These are phyloP conservation scores for Musa beccarii DNA, from an alignment of 176 grass and related monocot species.

Conservation along the genomic window DNA sequence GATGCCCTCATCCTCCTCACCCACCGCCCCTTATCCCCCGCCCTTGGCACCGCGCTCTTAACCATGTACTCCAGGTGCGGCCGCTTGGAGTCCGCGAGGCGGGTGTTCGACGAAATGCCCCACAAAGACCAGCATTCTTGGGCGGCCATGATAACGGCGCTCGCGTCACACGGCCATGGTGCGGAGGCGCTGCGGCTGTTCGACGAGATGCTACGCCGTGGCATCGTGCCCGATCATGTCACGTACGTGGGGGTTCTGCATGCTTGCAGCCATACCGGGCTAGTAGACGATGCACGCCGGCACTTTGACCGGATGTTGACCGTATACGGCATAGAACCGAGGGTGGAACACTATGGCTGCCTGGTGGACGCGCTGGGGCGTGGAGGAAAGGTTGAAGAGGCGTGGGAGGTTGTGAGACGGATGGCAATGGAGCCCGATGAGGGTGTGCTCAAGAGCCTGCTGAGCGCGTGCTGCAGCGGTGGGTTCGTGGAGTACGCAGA, in stretches of 20 bases:
- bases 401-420: slow-evolving; percentile 4
- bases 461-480: slow-evolving; percentile 6
- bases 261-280: slow-evolving; percentile 23
- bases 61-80: slow-evolving; percentile 11
- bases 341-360: slow-evolving; percentile 18
- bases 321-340: slow-evolving; percentile 14
- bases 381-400: neutral
- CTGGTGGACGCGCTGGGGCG: slow-evolving; percentile 19
- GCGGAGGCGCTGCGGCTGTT: slow-evolving; percentile 17
- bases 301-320: slow-evolving; percentile 1
- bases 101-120: slow-evolving; percentile 16
- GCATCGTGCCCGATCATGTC: slow-evolving; percentile 10
- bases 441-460: slow-evolving; percentile 21
- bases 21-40: neutral
- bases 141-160: slow-evolving; percentile 13
- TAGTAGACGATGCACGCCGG: slow-evolving; percentile 11
- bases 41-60: slow-evolving; percentile 13
- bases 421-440: slow-evolving; percentile 12
- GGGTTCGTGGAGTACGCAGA: slow-evolving; percentile 8
- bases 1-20: neutral
- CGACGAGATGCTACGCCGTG: slow-evolving; percentile 12
- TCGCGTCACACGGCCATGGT: slow-evolving; percentile 13
- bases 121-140: neutral
- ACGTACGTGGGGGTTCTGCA: slow-evolving; percentile 19
- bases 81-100: neutral